Percentiles rank a stretch among this genome's conserved stretches.
Conservation (phyloP, 2,329 filamentous ascomycete genomes). For the Corinectria fuckeliana region DNA sequence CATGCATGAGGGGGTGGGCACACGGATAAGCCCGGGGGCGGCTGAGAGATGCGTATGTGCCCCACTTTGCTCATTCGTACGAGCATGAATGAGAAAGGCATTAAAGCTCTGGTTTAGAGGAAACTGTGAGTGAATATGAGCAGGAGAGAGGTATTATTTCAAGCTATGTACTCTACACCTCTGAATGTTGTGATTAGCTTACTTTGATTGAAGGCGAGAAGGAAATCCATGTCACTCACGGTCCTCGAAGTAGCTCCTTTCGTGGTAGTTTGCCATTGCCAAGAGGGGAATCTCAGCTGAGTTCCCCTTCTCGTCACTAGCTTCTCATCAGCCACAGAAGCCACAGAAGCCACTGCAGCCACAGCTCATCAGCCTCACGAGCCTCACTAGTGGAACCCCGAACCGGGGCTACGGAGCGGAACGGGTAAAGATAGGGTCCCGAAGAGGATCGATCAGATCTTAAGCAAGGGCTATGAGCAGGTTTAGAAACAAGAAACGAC, state of each 20-base stretch:
- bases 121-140: no score
- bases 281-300: neutral
- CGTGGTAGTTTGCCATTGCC: neutral
- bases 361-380: no score
- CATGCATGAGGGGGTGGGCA: slow-evolving; percentile 13
- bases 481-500: no score
- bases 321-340: no score
- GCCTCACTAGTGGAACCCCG: no score
- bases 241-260: neutral
- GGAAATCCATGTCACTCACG: neutral
- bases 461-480: neutral
- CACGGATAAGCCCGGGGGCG: neutral
- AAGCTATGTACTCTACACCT: neutral
- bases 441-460: neutral
- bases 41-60: neutral
- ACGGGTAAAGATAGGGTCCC: no score
- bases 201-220: neutral
- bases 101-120: no score
- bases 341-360: no score
- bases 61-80: neutral
- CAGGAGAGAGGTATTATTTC: no score
- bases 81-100: no score
- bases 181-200: neutral
- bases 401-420: no score
- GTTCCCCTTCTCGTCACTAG: neutral